Base-by-base conservation (phyloP, 176 grass and related monocot species). In the Triticum monococcum region DNA sequence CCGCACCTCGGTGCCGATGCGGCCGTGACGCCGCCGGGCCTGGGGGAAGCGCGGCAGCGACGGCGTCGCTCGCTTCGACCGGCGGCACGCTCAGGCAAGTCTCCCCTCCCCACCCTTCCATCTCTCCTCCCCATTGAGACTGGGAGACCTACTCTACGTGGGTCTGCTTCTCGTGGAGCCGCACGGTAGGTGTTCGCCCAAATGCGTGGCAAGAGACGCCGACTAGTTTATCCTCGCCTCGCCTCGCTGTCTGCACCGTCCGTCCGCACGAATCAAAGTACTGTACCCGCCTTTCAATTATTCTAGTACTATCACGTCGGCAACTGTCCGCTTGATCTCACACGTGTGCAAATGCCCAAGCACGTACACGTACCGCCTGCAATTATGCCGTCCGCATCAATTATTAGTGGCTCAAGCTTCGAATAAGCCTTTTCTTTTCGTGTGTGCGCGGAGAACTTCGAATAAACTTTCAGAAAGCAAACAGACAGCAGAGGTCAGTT, bases 141-240 rank as follows among this genome's bases (percentile, higher is more conserved):
- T 8, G 23, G 8, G 13, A 75, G 25, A 33, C 24, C 31, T 8
- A 3, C 16, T 68, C 59, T 41, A 46, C 12, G 67, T 40, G n/a
- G 46, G 4, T 1, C 4, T 7, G 72, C 43, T 76, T 13, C 48
- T n/a, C 9, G 74, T 61, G 30, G 50, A 70, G 25, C 41, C 40
- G 75, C 82, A 33, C 8, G 77, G 25, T 32, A 89, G 46, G 60
- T 89, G 78, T 81, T 89, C 9, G 88, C 9, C 25, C 60, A 85
- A 89, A 89, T 75, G 82, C 78, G 61, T 84, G 68, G 25, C 35
- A 61, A 33, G 60, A 56, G 23, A 33, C 25, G 30, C 4, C 7
- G 2, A 12, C 38, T 46, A 32, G 59, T 70, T 82, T 69, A 82
- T 36, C 23, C 22, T 24, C 80, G 8, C 22, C 43, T 5, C 41